phyloP scores from a whole-genome alignment of 1,284 basidiomycete genomes.

The Ceratobasidium sp. region DNA sequence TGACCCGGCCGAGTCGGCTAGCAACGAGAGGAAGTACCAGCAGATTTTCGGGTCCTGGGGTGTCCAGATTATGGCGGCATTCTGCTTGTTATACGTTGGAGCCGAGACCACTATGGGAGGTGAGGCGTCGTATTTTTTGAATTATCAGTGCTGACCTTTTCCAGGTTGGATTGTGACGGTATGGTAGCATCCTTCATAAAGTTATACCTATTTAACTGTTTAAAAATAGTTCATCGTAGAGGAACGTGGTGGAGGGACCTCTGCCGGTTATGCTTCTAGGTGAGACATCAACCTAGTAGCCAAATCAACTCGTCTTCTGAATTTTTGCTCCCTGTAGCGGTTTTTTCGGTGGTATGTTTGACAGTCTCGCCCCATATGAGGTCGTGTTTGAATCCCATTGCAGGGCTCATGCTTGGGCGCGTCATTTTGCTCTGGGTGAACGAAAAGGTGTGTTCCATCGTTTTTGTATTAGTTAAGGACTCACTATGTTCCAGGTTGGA shows the following conservation, averaged over 20 bases:
- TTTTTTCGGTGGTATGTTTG: slow-evolving; percentile 56
- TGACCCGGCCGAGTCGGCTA: slow-evolving; percentile 9
- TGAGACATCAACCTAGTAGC: background rate
- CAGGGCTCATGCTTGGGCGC: slow-evolving; percentile 65
- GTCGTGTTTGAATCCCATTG: background rate
- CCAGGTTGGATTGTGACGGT: slow-evolving; percentile 61
- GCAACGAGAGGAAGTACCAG: slow-evolving; percentile 30
- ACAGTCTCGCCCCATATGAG: background rate
- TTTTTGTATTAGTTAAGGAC: background rate
- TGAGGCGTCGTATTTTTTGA: background rate
- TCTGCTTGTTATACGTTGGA: slow-evolving; percentile 57
- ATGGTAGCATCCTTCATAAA: slow-evolving; percentile 45
- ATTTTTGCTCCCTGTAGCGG: background rate
- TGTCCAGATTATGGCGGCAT: slow-evolving; percentile 55
- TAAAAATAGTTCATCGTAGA: slow-evolving; percentile 50
- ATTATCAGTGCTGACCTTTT: background rate
- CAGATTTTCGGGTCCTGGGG: slow-evolving; percentile 35
- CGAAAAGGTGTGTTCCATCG: slow-evolving; percentile 52
- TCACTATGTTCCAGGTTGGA: slow-evolving; percentile 54
- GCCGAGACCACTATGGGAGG: slow-evolving; percentile 56
- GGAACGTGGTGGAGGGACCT: slow-evolving; percentile 56
- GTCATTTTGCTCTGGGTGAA: slow-evolving; percentile 65
- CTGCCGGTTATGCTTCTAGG: slow-evolving; percentile 59
- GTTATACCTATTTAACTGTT: background rate
- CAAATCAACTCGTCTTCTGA: slow-evolving; percentile 56